Evolutionary conservation across 2,329 filamentous ascomycete species (phyloP).

Genomic region (Cercospora berteroae): DNA sequence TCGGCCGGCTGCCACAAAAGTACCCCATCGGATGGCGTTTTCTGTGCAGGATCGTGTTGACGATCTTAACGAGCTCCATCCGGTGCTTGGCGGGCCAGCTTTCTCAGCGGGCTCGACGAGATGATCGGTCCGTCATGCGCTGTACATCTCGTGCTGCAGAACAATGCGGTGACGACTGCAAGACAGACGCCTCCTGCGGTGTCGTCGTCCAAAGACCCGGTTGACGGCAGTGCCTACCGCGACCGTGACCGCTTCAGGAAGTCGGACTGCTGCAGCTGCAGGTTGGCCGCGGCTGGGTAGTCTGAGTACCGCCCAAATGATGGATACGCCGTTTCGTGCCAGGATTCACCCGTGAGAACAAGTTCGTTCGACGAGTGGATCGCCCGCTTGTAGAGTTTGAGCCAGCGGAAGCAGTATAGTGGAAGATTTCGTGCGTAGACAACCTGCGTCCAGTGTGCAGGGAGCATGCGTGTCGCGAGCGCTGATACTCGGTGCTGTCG

Average conservation of each 20-base stretch:
- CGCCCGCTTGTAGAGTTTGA: constrained; percentile 23
- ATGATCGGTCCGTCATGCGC: constrained; percentile 1
- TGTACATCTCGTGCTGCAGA: not conserved
- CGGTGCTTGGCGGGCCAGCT: not conserved
- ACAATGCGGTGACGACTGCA: constrained; percentile 7
- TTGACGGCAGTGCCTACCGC: constrained; percentile 16
- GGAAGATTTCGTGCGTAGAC: constrained; percentile 11
- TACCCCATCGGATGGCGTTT: constrained; percentile 16
- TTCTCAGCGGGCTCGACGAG: not conserved
- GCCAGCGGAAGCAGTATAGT: constrained; percentile 21
- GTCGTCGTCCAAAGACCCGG: constrained; percentile 18
- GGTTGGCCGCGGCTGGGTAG: constrained; percentile 9
- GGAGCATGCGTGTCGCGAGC: not conserved
- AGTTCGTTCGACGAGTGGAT: constrained; percentile 24
- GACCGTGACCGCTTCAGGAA: not conserved
- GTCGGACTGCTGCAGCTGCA: constrained; percentile 1
- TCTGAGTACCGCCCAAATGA: constrained; percentile 12
- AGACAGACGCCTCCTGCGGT: constrained; percentile 20
- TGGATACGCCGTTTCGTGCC: constrained; percentile 23
- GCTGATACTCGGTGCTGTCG: no score
- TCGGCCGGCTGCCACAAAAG: constrained; percentile 14
- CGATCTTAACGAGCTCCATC: not conserved
- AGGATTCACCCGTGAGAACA: constrained; percentile 23
- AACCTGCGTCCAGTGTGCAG: constrained; percentile 6
- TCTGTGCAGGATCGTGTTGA: constrained; percentile 3